Evolutionary conservation across 495 filamentous ascomycete species (phyloP), one percentile per base, ranked within the genome.

Genomic region (Chaetomium cochliodes): DNA sequence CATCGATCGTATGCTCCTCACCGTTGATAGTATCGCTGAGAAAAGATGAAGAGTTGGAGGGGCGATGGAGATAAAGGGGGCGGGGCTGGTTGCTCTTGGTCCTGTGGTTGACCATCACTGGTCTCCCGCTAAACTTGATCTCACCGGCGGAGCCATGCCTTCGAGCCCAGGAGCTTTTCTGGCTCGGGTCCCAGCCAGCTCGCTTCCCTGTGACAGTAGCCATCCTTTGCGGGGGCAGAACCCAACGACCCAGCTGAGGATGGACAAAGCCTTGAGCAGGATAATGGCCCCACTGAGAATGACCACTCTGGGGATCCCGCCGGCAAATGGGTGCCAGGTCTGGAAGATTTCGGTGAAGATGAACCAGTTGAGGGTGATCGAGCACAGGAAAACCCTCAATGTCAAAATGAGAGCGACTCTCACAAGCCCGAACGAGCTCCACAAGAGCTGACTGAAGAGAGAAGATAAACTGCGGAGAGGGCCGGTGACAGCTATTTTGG

Each of bases 51-150:
- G 57, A 58, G 18, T 37, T 28, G 18, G 60, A 28, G 18, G 47
- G 22, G 41, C 20, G 16, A 2, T 16, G 44, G 23, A 16, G 9
- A 30, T 20, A 28, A 23, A 3, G 8, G 15, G 52, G 56, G 12
- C 11, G 8, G 2, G 58, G 26, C 15, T 23, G n/a, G 16, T 16
- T 20, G 28, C 46, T 39, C 22, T 2, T 25, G n/a, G 33, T 39
- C 7, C 12, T 53, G 46, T 46, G 46, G n/a, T 60, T 69, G 52
- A 63, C 68, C 62, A 66, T 68, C 46, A 63, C 59, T 28, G 72
- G 56, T 54, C 20, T 56, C 3, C 50, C 30, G 28, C 37, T 9
- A 4, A 56, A 7, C 53, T 25, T 41, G 33, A 15, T 7, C n/a
- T 22, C 37, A 9, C 12, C 54, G 12, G 13, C 33, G 15, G 33